Evolutionary conservation across 257 asterid genomes (phyloP), one percentile per base, ranked within the genome.

Genomic region (Jasminum sambac): DNA sequence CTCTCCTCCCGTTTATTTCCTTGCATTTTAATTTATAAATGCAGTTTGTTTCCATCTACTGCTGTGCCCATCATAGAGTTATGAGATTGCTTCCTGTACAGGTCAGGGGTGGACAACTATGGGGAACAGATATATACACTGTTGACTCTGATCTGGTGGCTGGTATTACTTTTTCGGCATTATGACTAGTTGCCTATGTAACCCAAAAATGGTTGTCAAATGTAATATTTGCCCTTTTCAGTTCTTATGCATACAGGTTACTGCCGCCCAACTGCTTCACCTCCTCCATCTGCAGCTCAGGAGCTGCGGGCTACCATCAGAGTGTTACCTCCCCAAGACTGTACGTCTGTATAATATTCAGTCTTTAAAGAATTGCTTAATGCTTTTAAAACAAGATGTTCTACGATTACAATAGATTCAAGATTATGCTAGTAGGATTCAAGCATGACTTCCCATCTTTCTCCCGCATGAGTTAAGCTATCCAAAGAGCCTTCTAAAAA

Each of bases 61-160:
- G 46, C 61, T 52, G 58, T 71, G 44, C 36, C 62, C 72, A 48
- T 68, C 26, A 59, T 71, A 25, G 80, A 73, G 77, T 40, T 62
- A 79, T 42, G 23, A 64, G 65, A 63, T 25, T 72, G 68, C 58
- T 64, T 72, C 68, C 68, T 79, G 58, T 82, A 83, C 91, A 94
- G 99, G 99, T 94, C 73, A 85, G 95, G 77, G 91, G 96, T 30
- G 95, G 96, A 69, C 98, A 95, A 80, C 90, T 95, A 69, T 95
- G 99, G 99, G 99, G 98, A 26, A 95, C 98, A 42, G 99, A 95
- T 82, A 82, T 89, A 77, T 95, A 95, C 75, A 95, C 99, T 25
- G 93, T 88, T 74, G 99, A 95, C 83, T 95, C 99, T 12, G 99
- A 95, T 89, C 87, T 95, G 81, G 99, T 89, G 74, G 99, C 99